Conservation (phyloP, 129 eudicot genomes). For the Logfia minima region DNA sequence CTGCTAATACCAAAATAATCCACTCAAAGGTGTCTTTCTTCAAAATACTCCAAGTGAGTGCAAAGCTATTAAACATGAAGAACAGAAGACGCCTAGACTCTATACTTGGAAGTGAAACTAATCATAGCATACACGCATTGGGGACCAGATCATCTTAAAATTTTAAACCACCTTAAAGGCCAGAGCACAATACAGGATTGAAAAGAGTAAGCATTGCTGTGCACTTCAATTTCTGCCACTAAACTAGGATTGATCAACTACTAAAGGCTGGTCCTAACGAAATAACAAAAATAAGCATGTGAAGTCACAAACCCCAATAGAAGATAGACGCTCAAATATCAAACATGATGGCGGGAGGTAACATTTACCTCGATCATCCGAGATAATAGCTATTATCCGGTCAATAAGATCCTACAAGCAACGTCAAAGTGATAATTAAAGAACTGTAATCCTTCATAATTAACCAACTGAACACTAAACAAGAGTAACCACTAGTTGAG, state of each 20-base stretch:
- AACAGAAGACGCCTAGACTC: background rate
- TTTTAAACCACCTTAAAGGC: slow-evolving; percentile 10
- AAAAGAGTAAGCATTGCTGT: slow-evolving; percentile 5
- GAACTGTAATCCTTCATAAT: slow-evolving; percentile 8
- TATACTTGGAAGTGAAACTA: background rate
- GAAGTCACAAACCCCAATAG: slow-evolving; percentile 15
- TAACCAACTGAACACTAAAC: slow-evolving; percentile 13
- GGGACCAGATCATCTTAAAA: slow-evolving; percentile 14
- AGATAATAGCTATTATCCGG: slow-evolving; percentile 67
- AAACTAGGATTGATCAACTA: background rate
- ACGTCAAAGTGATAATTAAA: slow-evolving; percentile 12
- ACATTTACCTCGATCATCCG: slow-evolving; percentile 80
- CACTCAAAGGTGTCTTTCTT: background rate
- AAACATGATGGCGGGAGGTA: slow-evolving; percentile 18
- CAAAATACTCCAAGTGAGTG: background rate
- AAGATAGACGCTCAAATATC: background rate
- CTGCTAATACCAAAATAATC: background rate
- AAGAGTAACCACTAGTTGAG: slow-evolving; percentile 14
- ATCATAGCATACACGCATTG: background rate
- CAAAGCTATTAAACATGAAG: background rate
- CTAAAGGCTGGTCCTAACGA: background rate
- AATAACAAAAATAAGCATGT: slow-evolving; percentile 11
- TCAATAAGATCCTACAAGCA: slow-evolving; percentile 86
- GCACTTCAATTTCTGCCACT: slow-evolving; percentile 4
- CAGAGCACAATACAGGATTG: background rate